These are phyloP conservation scores for Scleroderma citrinum DNA, from an alignment of 768 basidiomycete genomes.

Conservation along the genomic window DNA sequence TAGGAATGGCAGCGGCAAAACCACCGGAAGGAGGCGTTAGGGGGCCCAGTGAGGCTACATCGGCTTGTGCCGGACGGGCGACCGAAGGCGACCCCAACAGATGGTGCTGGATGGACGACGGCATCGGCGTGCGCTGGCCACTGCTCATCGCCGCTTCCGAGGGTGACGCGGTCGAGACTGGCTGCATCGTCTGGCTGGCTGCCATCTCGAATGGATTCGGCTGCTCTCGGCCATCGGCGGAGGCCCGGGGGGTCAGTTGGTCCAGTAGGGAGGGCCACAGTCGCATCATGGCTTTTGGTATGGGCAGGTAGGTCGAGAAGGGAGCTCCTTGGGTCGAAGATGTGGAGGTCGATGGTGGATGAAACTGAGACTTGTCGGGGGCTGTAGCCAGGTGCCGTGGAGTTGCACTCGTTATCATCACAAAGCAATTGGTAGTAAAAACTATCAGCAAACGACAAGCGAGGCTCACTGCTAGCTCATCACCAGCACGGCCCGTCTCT, in stretches of 20 bases:
- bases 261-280: slow-evolving; percentile 56
- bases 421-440: no score
- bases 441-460: not conserved
- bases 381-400: slow-evolving; percentile 6
- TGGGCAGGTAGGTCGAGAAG: slow-evolving; percentile 18
- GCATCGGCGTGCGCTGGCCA: slow-evolving; percentile 9
- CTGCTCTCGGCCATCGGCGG: slow-evolving; percentile 37
- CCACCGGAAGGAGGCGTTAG: slow-evolving; percentile 42
- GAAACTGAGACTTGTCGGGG: slow-evolving; percentile 3
- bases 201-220: slow-evolving; percentile 59
- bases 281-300: slow-evolving; percentile 51
- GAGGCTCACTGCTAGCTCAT: not conserved
- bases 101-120: slow-evolving; percentile 26
- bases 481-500: not conserved
- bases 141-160: slow-evolving; percentile 1
- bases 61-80: slow-evolving; percentile 21
- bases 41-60: slow-evolving; percentile 39
- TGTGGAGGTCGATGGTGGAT: slow-evolving; percentile 12
- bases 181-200: slow-evolving; percentile 17
- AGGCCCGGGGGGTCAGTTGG: slow-evolving; percentile 56
- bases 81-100: slow-evolving; percentile 20
- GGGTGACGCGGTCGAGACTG: slow-evolving; percentile 9
- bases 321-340: slow-evolving; percentile 7
- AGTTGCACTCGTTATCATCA: not conserved
- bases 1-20: slow-evolving; percentile 49